A percentile compares a stretch with the other conserved stretches of the same genome.
These are phyloP conservation scores for Debaryomyces robertsiae DNA, from an alignment of 1,139 yeast genomes.

Conservation along the genomic window DNA sequence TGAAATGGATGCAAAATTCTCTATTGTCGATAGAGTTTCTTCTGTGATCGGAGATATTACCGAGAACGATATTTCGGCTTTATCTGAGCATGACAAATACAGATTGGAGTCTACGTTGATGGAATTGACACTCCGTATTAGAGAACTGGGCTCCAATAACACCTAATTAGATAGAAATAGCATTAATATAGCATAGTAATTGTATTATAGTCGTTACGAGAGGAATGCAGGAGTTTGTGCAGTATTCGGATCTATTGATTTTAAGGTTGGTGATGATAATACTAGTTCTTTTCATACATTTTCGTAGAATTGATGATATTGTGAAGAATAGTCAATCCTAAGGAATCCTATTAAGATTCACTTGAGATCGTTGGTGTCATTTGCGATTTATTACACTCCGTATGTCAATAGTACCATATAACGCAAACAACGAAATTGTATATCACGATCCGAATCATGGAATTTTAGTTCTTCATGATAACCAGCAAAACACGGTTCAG, in stretches of 20 bases:
- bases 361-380: conserved; percentile 1
- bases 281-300: background rate
- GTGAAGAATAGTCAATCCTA: background rate
- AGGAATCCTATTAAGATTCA: background rate
- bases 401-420: conserved; percentile 47
- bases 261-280: too few species aligned
- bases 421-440: conserved; percentile 33
- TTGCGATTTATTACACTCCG: background rate
- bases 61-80: conserved; percentile 20
- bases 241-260: background rate
- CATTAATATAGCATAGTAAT: conserved; percentile 3
- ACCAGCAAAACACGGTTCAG: conserved; percentile 42
- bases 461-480: conserved; percentile 48
- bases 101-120: conserved; percentile 36
- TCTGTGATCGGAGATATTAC: conserved; percentile 11
- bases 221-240: background rate
- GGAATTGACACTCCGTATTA: conserved; percentile 35
- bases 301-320: background rate
- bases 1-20: background rate
- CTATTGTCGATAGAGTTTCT: background rate
- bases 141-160: conserved; percentile 15
- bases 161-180: conserved; percentile 6
- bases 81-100: conserved; percentile 24
- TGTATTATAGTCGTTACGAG: conserved; percentile 4
- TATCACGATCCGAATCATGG: conserved; percentile 45